A percentile compares a stretch with the other conserved stretches of the same genome.
Conservation (phyloP, 1,284 basidiomycete species). For the Rhodotorula glutinis region DNA sequence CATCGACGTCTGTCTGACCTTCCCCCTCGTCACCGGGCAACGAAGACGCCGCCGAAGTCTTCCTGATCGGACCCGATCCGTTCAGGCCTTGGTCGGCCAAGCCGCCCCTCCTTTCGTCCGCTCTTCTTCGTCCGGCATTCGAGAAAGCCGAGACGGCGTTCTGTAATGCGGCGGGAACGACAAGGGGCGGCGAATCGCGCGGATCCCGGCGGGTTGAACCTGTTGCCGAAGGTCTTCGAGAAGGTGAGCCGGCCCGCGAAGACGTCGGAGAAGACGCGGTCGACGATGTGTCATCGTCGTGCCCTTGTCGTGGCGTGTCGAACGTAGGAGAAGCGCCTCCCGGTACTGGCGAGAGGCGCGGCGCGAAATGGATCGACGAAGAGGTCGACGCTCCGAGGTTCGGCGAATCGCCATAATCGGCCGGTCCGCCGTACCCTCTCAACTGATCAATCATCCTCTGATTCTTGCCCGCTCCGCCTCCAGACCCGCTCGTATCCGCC, state of each 20-base stretch:
- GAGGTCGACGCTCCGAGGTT: slow-evolving; percentile 17
- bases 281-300: background rate
- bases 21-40: too few species aligned
- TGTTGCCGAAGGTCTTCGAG: background rate
- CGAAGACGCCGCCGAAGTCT: too few species aligned
- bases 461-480: too few species aligned
- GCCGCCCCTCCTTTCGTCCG: slow-evolving; percentile 32
- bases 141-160: slow-evolving; percentile 36
- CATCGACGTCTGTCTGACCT: background rate
- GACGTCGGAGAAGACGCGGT: background rate
- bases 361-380: slow-evolving; percentile 7
- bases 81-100: slow-evolving; percentile 31
- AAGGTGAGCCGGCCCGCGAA: slow-evolving; percentile 4
- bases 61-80: too few species aligned
- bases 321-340: too few species aligned
- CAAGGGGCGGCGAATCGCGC: background rate
- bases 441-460: too few species aligned
- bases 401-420: background rate
- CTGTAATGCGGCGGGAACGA: slow-evolving; percentile 16
- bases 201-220: too few species aligned
- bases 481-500: too few species aligned
- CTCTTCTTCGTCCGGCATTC: slow-evolving; percentile 23
- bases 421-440: too few species aligned
- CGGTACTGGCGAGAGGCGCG: background rate
- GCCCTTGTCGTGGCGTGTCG: too few species aligned